These are phyloP conservation scores for Hemisphaericaspora xylofermentans DNA, from an alignment of 1,139 yeast species.

Conservation along the genomic window DNA sequence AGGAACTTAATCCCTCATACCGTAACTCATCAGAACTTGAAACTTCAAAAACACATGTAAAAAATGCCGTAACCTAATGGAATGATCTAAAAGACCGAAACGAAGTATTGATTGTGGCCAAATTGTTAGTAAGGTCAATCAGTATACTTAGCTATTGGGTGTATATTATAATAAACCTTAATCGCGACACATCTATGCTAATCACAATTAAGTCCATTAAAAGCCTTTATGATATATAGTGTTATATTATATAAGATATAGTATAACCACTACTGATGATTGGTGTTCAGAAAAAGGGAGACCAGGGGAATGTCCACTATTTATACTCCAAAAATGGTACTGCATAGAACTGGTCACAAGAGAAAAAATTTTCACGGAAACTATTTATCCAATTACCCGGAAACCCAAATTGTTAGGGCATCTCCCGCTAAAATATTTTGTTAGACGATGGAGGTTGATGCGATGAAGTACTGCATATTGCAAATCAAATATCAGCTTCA, in stretches of 20 bases:
- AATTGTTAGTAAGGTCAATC: slow-evolving; percentile 60
- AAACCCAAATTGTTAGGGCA: background rate
- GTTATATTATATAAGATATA: slow-evolving; percentile 59
- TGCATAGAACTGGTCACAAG: background rate
- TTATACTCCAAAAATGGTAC: slow-evolving; percentile 14
- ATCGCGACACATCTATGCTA: slow-evolving; percentile 14
- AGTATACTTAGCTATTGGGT: slow-evolving; percentile 49
- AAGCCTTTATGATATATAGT: slow-evolving; percentile 48
- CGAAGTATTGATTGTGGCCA: slow-evolving; percentile 69
- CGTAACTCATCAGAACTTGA: slow-evolving; percentile 27
- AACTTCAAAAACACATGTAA: slow-evolving; percentile 21
- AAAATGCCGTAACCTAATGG: slow-evolving; percentile 34
- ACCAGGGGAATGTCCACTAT: slow-evolving; percentile 18
- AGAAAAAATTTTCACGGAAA: slow-evolving; percentile 4
- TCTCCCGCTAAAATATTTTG: too few relatives aligned
- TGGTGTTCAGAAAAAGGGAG: slow-evolving; percentile 24
- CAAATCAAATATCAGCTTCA: too few relatives aligned
- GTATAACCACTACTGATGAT: slow-evolving; percentile 76
- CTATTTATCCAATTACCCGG: slow-evolving; percentile 2
- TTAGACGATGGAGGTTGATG: too few relatives aligned
- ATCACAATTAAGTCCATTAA: slow-evolving; percentile 11
- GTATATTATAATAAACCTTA: slow-evolving; percentile 9
- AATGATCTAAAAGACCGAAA: slow-evolving; percentile 73
- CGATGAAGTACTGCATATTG: slow-evolving; percentile 1
- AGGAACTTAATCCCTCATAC: slow-evolving; percentile 12